These are phyloP conservation scores for Fusarium xylarioides DNA, from an alignment of 2,329 filamentous ascomycete genomes.

Conservation along the genomic window DNA sequence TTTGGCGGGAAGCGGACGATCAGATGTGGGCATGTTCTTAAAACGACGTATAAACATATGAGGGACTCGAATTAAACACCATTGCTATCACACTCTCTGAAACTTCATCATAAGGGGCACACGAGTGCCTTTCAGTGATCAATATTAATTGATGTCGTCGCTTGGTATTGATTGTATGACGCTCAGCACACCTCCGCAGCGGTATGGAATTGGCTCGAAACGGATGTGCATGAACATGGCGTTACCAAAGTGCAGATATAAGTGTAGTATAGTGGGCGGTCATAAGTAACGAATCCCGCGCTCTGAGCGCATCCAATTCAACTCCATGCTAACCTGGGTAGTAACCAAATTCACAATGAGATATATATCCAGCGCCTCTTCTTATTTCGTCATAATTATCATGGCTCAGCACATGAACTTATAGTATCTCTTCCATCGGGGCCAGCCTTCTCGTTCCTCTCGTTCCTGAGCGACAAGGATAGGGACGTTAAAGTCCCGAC, in stretches of 20 bases:
- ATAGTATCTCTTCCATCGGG: slow-evolving; percentile 79
- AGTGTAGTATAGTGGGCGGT: neutral
- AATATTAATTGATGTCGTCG: neutral
- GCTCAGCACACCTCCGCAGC: neutral
- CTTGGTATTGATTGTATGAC: neutral
- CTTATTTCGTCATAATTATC: neutral
- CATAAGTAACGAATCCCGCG: neutral
- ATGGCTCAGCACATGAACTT: slow-evolving; percentile 72
- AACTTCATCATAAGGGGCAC: neutral
- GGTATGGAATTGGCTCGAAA: neutral
- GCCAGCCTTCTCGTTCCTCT: slow-evolving; percentile 77
- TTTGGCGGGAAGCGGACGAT: slow-evolving; percentile 2
- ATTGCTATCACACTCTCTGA: neutral
- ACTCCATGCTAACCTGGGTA: slow-evolving; percentile 30
- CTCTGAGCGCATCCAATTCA: slow-evolving; percentile 2
- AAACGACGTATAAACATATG: slow-evolving; percentile 10
- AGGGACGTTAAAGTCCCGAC: slow-evolving; percentile 83
- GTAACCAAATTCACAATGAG: slow-evolving; percentile 4
- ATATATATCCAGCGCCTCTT: slow-evolving; percentile 2
- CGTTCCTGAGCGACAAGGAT: slow-evolving; percentile 82
- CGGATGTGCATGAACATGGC: neutral
- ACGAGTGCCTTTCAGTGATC: neutral
- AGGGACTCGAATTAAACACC: slow-evolving; percentile 15
- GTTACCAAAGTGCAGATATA: neutral
- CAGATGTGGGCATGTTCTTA: neutral